These are phyloP conservation scores for Calycina herbarum DNA, from an alignment of 2,329 filamentous ascomycete species.

Conservation along the genomic window DNA sequence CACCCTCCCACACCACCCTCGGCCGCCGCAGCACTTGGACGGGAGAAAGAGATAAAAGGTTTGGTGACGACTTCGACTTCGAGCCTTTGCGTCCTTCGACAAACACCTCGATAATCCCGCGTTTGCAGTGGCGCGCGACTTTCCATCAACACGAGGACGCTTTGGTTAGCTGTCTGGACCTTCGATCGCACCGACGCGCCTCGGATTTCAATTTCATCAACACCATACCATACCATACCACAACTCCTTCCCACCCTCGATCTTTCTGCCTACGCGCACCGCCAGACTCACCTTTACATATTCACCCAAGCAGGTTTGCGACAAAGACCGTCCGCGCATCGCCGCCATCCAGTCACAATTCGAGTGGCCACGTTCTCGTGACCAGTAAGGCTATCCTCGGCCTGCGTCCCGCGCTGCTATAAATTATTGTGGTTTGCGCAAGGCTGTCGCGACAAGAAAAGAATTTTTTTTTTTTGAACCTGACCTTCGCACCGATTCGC, in stretches of 20 bases:
- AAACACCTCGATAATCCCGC: background rate
- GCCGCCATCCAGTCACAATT: background rate
- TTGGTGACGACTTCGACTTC: background rate
- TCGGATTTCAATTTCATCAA: background rate
- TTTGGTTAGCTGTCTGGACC: slow-evolving; percentile 2
- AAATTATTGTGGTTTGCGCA: background rate
- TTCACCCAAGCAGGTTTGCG: background rate
- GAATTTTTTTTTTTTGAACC: background rate
- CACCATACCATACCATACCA: background rate
- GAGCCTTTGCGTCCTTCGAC: background rate
- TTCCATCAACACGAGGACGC: background rate
- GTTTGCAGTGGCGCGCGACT: background rate
- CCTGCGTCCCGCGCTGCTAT: background rate
- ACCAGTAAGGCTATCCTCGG: background rate
- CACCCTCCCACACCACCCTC: background rate
- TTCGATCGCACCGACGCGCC: slow-evolving; percentile 4
- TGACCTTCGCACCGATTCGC: background rate
- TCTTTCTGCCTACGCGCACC: background rate
- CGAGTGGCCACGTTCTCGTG: background rate
- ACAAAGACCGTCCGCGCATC: background rate
- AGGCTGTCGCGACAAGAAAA: slow-evolving; percentile 2
- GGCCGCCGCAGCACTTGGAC: background rate
- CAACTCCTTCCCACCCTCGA: background rate
- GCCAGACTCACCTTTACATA: background rate
- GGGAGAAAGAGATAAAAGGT: background rate